These are phyloP conservation scores for Apostasia ramifera DNA, from an alignment of 106 monocot species.

Conservation along the genomic window DNA sequence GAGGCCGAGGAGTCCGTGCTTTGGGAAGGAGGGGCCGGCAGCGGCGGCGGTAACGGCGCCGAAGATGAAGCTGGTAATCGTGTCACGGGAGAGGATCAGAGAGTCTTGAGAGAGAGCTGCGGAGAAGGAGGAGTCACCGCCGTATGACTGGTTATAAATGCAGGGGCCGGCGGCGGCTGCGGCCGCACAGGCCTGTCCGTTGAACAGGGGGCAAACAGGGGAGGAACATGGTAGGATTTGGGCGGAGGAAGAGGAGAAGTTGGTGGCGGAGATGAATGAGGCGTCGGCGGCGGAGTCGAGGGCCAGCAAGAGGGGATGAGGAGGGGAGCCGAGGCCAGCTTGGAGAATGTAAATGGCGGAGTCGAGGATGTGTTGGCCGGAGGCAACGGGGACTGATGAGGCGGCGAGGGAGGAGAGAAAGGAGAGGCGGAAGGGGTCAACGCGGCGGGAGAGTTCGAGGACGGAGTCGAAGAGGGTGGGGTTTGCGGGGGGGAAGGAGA, in stretches of 20 bases:
- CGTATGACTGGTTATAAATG: constrained; percentile 52
- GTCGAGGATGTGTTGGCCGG: constrained; percentile 60
- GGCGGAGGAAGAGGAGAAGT: constrained; percentile 32
- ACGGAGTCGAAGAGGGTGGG: constrained; percentile 38
- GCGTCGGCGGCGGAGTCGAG: constrained; percentile 77
- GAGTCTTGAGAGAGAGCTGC: constrained; percentile 53
- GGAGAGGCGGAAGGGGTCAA: constrained; percentile 36
- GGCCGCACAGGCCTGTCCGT: constrained; percentile 24
- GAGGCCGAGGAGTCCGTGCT: constrained; percentile 69
- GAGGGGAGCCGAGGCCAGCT: constrained; percentile 57
- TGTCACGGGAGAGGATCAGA: constrained; percentile 41
- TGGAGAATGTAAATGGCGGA: constrained; percentile 74
- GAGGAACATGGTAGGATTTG: constrained; percentile 48
- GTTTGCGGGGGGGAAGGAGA: constrained; percentile 18
- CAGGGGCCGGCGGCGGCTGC: constrained; percentile 17
- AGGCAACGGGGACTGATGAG: constrained; percentile 56
- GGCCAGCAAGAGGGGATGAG: constrained; percentile 59
- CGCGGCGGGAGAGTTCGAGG: constrained; percentile 12
- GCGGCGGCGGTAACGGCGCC: constrained; percentile 54
- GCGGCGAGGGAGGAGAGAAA: constrained; percentile 29
- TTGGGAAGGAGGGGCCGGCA: constrained; percentile 41
- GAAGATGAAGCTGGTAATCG: constrained; percentile 43
- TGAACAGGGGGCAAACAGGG: constrained; percentile 32
- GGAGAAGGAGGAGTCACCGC: constrained; percentile 44
- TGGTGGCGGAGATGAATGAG: constrained; percentile 42